phyloP scores from a whole-genome alignment of 495 filamentous ascomycete species.

The Podospora tetraspora region DNA sequence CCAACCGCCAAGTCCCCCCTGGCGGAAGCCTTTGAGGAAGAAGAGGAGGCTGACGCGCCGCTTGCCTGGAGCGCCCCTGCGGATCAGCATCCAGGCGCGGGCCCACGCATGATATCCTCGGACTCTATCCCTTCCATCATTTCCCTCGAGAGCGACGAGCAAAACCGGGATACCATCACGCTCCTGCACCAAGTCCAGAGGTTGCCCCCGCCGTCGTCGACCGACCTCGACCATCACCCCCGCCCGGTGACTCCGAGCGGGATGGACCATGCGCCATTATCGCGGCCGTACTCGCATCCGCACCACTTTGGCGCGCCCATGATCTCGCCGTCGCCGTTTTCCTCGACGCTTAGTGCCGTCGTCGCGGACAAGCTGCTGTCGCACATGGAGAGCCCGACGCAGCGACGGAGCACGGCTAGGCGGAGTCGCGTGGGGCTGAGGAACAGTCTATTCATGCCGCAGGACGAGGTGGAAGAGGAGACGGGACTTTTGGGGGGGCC shows the following conservation, averaged over 20 bases:
- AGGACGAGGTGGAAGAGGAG: conserved; percentile 26
- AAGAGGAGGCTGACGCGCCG: conserved; percentile 20
- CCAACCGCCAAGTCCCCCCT: not conserved
- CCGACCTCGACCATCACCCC: not conserved
- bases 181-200: not conserved
- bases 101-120: conserved; percentile 31
- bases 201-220: not conserved
- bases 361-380: conserved; percentile 41
- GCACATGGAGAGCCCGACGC: conserved; percentile 30
- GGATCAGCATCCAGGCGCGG: conserved; percentile 21
- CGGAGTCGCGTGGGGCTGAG: conserved; percentile 33
- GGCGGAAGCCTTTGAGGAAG: conserved; percentile 12
- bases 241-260: not conserved
- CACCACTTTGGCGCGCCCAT: conserved; percentile 36
- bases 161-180: not conserved
- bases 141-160: conserved; percentile 9
- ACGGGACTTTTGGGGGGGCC: conserved; percentile 6
- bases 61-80: not conserved
- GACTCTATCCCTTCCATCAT: conserved; percentile 34
- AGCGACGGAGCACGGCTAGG: conserved; percentile 24
- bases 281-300: conserved; percentile 28
- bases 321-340: conserved; percentile 45
- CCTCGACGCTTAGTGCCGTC: conserved; percentile 43
- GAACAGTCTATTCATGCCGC: conserved; percentile 40
- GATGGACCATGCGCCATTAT: not conserved